Percentiles rank a stretch among this genome's conserved stretches.
Conservation (phyloP, 2,329 filamentous ascomycete genomes). For the Ceratocystis variospora region DNA sequence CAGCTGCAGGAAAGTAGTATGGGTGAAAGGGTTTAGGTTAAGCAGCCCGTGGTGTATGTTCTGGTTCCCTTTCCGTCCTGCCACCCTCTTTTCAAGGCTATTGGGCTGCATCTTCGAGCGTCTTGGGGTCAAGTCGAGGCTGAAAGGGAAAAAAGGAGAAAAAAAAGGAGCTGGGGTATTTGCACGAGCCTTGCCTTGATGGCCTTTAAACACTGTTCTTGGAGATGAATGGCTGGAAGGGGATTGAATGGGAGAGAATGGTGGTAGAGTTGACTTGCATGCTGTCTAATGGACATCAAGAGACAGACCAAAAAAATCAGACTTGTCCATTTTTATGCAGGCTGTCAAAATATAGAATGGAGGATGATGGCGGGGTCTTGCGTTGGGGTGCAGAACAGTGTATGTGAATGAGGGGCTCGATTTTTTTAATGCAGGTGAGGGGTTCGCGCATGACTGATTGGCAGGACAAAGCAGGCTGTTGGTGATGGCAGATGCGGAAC, state of each 20-base stretch:
- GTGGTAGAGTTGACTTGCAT: neutral
- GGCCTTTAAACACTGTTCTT: neutral
- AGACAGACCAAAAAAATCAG: neutral
- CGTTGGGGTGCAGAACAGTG: neutral
- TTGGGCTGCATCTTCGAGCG: neutral
- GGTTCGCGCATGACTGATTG: constrained; percentile 9
- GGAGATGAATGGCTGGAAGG: neutral
- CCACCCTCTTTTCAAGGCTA: neutral
- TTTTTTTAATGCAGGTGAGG: constrained; percentile 5
- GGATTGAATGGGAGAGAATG: neutral
- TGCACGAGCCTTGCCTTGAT: neutral
- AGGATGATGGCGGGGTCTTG: neutral
- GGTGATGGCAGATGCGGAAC: neutral
- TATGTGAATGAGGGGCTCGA: neutral
- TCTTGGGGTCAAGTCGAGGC: neutral
- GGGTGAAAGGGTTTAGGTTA: neutral
- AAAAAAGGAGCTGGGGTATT: neutral
- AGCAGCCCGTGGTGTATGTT: neutral
- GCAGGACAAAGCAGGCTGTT: neutral
- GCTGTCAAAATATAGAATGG: no score
- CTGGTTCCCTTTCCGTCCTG: neutral
- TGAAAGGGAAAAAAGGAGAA: neutral
- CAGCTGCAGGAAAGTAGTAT: constrained; percentile 4
- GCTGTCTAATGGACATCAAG: neutral
- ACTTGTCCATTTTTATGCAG: neutral